Evolutionary conservation across 106 monocot genomes (phyloP).

Genomic region (Vanilla planifolia): DNA sequence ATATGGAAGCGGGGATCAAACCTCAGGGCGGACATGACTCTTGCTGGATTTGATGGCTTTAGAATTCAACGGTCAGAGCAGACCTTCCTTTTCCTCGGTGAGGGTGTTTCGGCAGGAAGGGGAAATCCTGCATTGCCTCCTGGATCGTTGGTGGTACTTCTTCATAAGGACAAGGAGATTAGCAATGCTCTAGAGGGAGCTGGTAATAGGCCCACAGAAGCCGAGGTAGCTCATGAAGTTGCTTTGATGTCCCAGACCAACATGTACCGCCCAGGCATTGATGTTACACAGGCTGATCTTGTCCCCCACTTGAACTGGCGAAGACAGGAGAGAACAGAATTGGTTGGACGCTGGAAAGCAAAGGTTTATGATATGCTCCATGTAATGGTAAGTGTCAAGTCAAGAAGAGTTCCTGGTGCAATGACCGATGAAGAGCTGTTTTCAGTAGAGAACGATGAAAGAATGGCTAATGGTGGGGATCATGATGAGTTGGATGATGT

Average conservation of each 20-base stretch:
- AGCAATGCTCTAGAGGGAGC: conserved; percentile 95
- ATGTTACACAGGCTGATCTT: conserved; percentile 89
- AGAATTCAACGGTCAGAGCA: conserved; percentile 89
- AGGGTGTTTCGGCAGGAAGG: conserved; percentile 31
- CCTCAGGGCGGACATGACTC: conserved; percentile 90
- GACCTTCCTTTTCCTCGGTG: conserved; percentile 88
- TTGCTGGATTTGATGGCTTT: conserved; percentile 93
- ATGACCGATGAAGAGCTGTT: conserved; percentile 95
- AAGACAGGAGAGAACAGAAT: conserved; percentile 77
- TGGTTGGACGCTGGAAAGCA: conserved; percentile 85
- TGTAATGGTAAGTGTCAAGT: conserved; percentile 89
- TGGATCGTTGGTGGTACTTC: conserved; percentile 75
- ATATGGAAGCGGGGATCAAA: conserved; percentile 93
- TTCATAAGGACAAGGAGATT: conserved; percentile 95
- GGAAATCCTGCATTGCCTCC: conserved; percentile 33
- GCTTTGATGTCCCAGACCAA: conserved; percentile 93
- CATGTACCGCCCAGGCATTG: conserved; percentile 94
- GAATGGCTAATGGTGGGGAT: conserved; percentile 25
- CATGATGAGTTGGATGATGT: conserved; percentile 66
- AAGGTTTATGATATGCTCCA: conserved; percentile 93
- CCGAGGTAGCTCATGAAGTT: conserved; percentile 94
- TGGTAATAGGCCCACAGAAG: conserved; percentile 70
- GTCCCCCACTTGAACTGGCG: conserved; percentile 92
- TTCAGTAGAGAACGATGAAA: conserved; percentile 52
- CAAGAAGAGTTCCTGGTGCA: conserved; percentile 88